phyloP scores from a whole-genome alignment of 148 eudicot genomes.

The Rhododendron ferrugineum region DNA sequence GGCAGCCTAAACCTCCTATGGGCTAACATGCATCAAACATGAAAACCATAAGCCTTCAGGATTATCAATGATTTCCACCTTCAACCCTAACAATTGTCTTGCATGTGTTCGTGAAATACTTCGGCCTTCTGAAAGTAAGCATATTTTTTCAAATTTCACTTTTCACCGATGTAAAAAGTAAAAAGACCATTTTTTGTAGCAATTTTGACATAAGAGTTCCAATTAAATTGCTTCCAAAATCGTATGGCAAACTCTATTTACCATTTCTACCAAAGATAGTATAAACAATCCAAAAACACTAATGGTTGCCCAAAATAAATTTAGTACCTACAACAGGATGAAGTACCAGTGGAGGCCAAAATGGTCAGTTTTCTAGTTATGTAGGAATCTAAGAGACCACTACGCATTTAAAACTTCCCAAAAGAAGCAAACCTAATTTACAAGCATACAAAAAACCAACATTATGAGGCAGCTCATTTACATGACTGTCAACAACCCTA shows the following conservation, averaged over 20 bases:
- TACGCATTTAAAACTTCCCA: background rate
- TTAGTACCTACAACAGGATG: background rate
- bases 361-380: background rate
- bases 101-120: background rate
- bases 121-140: background rate
- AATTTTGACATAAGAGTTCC: background rate
- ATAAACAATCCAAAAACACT: background rate
- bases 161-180: background rate
- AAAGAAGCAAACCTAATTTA: background rate
- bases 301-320: background rate
- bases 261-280: background rate
- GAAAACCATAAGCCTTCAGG: background rate
- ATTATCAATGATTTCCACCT: too few relatives aligned
- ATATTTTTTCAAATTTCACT: background rate
- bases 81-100: background rate
- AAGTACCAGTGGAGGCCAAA: background rate
- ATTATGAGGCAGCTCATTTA: background rate
- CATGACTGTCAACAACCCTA: background rate
- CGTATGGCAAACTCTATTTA: background rate
- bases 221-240: background rate
- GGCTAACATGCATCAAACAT: background rate
- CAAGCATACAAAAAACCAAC: background rate
- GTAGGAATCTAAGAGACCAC: background rate
- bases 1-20: background rate
- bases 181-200: background rate